Evolutionary conservation across 1,284 basidiomycete species (phyloP).

Genomic region (Cryptococcus jaspeensis): DNA sequence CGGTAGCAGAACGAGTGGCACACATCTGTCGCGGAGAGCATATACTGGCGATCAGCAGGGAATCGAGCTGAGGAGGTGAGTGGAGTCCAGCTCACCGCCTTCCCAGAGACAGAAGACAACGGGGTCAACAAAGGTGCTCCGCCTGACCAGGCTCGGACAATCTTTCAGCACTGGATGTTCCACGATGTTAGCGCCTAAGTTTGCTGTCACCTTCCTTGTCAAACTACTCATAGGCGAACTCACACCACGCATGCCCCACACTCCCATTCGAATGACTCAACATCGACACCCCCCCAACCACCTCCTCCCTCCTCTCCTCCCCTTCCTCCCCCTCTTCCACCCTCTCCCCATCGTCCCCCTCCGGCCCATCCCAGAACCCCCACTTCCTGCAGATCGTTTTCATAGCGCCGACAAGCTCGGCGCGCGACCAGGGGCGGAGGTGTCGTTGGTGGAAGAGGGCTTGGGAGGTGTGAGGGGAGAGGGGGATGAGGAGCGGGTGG

Average conservation of each 20-base stretch:
- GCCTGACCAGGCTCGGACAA: conserved; percentile 63
- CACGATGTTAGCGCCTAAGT: neutral
- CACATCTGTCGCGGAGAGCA: conserved; percentile 60
- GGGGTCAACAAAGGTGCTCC: conserved; percentile 86
- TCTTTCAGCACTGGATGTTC: conserved; percentile 63
- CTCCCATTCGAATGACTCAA: conserved; percentile 77
- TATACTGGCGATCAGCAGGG: neutral
- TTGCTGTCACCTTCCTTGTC: neutral
- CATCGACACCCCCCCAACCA: conserved; percentile 49
- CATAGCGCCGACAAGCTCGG: conserved; percentile 62
- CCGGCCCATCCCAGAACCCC: conserved; percentile 57
- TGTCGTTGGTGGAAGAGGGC: conserved; percentile 72
- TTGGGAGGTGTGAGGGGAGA: conserved; percentile 84
- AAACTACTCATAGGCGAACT: too few species aligned
- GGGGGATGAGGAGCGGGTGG: conserved; percentile 71
- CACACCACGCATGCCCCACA: conserved; percentile 48
- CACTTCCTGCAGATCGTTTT: conserved; percentile 62
- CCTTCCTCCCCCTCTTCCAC: conserved; percentile 14
- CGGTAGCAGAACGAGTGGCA: conserved; percentile 85
- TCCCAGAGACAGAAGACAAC: conserved; percentile 81
- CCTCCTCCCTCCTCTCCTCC: conserved; percentile 1
- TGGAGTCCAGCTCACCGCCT: conserved; percentile 57
- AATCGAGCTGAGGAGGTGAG: too few species aligned
- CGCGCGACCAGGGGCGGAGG: conserved; percentile 65
- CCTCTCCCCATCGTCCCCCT: conserved; percentile 13